These are phyloP conservation scores for Aspergillus cavernicola DNA, from an alignment of 495 filamentous ascomycete species.

Conservation along the genomic window DNA sequence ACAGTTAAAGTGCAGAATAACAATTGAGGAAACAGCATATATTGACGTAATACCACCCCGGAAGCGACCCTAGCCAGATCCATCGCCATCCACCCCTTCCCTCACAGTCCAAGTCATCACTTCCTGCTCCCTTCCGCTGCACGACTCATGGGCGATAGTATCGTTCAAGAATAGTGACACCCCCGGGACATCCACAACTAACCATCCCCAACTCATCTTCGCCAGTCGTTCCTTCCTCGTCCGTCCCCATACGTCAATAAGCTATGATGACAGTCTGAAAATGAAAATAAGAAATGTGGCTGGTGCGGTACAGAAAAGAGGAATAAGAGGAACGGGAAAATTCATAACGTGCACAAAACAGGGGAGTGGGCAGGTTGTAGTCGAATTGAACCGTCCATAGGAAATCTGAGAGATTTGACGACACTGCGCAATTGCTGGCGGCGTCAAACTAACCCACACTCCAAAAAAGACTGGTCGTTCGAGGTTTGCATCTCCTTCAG, in stretches of 20 bases:
- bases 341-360: slow-evolving; percentile 17
- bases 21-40: slow-evolving; percentile 24
- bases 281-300: slow-evolving; percentile 5
- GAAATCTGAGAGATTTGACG: slow-evolving; percentile 18
- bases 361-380: slow-evolving; percentile 9
- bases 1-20: slow-evolving; percentile 12
- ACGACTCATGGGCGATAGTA: slow-evolving; percentile 8
- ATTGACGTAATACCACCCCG: slow-evolving; percentile 50
- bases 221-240: slow-evolving; percentile 14
- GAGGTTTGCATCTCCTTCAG: slow-evolving; percentile 38
- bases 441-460: slow-evolving; percentile 16
- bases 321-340: slow-evolving; percentile 13
- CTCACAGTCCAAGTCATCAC: slow-evolving; percentile 10
- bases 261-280: slow-evolving; percentile 18
- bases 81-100: slow-evolving; percentile 40
- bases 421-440: slow-evolving; percentile 13
- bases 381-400: slow-evolving; percentile 2
- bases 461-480: slow-evolving; percentile 25
- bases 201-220: slow-evolving; percentile 12
- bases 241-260: slow-evolving; percentile 28
- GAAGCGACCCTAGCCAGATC: slow-evolving; percentile 51
- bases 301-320: slow-evolving; percentile 7
- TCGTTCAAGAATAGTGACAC: slow-evolving; percentile 11
- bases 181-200: slow-evolving; percentile 7
- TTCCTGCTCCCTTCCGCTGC: slow-evolving; percentile 7